phyloP scores from a whole-genome alignment of 1,139 yeast species.

The Komagataea norvegica region DNA sequence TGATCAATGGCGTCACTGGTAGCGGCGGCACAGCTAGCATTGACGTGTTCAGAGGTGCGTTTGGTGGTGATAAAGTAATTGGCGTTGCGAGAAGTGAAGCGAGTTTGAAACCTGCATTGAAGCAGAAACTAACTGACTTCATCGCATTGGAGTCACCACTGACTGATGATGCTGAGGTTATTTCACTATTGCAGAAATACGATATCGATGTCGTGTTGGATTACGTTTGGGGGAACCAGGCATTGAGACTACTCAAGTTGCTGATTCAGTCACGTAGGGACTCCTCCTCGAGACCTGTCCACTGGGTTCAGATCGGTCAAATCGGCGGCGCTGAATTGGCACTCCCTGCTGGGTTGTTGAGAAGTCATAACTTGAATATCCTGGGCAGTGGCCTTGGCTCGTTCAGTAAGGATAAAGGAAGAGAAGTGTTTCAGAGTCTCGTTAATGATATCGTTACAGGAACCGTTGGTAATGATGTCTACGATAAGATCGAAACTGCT shows the following conservation, averaged over 20 bases:
- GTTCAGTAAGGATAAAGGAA: conserved; percentile 9
- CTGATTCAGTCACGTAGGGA: conserved; percentile 8
- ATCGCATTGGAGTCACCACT: background rate
- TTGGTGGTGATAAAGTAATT: conserved; percentile 6
- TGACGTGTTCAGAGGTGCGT: conserved; percentile 7
- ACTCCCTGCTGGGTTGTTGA: conserved; percentile 19
- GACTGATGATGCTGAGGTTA: conserved; percentile 2
- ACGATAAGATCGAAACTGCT: conserved; percentile 1
- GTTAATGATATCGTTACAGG: conserved; percentile 4
- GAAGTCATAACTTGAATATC: conserved; percentile 24
- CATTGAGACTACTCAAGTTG: background rate
- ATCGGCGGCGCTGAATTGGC: conserved; percentile 22
- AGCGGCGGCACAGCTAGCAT: conserved; percentile 8
- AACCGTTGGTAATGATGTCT: conserved; percentile 1
- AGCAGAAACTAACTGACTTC: conserved; percentile 1
- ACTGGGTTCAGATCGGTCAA: conserved; percentile 28
- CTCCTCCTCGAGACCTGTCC: conserved; percentile 11
- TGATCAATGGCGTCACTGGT: conserved; percentile 14
- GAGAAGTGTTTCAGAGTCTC: conserved; percentile 6
- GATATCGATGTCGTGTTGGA: conserved; percentile 11
- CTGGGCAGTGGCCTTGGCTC: conserved; percentile 29
- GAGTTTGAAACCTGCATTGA: background rate
- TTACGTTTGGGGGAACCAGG: conserved; percentile 12
- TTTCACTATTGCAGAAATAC: background rate
- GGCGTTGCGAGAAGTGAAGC: conserved; percentile 10